These are phyloP conservation scores for Daldinia loculata DNA, from an alignment of 495 filamentous ascomycete genomes.

Conservation along the genomic window DNA sequence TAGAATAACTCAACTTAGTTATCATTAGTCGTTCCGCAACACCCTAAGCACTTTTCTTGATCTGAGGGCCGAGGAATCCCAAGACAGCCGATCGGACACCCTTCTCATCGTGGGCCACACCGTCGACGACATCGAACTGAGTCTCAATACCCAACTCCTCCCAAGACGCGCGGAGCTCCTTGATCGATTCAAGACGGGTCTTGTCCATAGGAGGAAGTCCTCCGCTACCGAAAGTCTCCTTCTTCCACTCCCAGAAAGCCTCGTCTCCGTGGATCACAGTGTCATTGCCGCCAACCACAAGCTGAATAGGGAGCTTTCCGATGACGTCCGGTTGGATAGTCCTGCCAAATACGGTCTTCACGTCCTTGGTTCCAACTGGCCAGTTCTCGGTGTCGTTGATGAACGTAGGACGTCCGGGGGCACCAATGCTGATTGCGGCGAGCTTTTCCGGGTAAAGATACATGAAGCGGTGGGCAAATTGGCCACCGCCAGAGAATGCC, in stretches of 20 bases:
- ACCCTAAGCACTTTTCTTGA: slow-evolving; percentile 3
- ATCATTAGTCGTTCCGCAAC: not conserved
- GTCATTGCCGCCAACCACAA: slow-evolving; percentile 36
- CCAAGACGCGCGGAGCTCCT: slow-evolving; percentile 26
- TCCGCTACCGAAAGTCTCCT: slow-evolving; percentile 35
- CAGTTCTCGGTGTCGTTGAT: slow-evolving; percentile 29
- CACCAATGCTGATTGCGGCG: slow-evolving; percentile 31
- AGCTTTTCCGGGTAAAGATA: slow-evolving; percentile 41
- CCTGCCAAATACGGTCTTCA: slow-evolving; percentile 28
- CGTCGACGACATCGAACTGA: slow-evolving; percentile 14
- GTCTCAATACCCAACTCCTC: slow-evolving; percentile 11
- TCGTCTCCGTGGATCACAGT: slow-evolving; percentile 21
- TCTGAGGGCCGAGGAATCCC: slow-evolving; percentile 13
- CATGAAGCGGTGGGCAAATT: slow-evolving; percentile 42
- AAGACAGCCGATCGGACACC: slow-evolving; percentile 18
- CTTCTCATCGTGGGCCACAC: slow-evolving; percentile 17
- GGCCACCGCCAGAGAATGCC: slow-evolving; percentile 44
- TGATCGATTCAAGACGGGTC: slow-evolving; percentile 51
- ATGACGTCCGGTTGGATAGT: slow-evolving; percentile 15
- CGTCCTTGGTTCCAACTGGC: slow-evolving; percentile 34
- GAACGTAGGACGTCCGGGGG: slow-evolving; percentile 34
- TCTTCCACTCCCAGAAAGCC: slow-evolving; percentile 50
- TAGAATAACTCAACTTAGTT: not conserved
- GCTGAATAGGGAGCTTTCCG: slow-evolving; percentile 31
- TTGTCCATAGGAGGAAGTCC: slow-evolving; percentile 51